Conservation (phyloP, 768 basidiomycete genomes). For the Gyrodon lividus region DNA sequence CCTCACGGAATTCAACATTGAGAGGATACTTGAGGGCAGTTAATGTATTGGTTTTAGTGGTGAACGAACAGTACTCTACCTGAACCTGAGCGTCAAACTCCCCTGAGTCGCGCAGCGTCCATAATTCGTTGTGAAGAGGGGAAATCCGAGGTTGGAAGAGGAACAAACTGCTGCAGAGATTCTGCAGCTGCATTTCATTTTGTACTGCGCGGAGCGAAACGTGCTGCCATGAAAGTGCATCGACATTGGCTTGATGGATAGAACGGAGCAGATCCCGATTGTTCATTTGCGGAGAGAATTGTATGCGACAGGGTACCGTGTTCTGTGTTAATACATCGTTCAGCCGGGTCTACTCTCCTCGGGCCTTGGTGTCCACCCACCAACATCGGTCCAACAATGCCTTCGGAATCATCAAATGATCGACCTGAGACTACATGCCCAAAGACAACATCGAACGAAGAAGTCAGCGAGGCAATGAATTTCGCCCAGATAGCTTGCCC, state of each 20-base stretch:
- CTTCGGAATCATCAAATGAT: slow-evolving; percentile 39
- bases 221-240: slow-evolving; percentile 44
- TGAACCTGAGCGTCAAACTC: slow-evolving; percentile 22
- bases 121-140: slow-evolving; percentile 7
- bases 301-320: slow-evolving; percentile 45
- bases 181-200: slow-evolving; percentile 26
- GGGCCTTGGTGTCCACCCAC: slow-evolving; percentile 28
- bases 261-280: slow-evolving; percentile 36
- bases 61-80: slow-evolving; percentile 24
- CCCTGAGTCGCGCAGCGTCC: slow-evolving; percentile 20
- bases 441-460: slow-evolving; percentile 40
- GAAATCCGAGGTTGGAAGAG: slow-evolving; percentile 38
- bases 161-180: slow-evolving; percentile 44
- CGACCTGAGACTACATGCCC: slow-evolving; percentile 48
- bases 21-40: slow-evolving; percentile 38
- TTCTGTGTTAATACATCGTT: slow-evolving; percentile 30
- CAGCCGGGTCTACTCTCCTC: neutral
- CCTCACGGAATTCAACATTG: slow-evolving; percentile 42
- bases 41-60: neutral
- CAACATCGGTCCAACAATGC: slow-evolving; percentile 46
- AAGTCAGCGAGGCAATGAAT: slow-evolving; percentile 19
- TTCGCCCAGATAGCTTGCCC: slow-evolving; percentile 34
- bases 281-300: slow-evolving; percentile 18
- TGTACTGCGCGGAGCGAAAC: slow-evolving; percentile 45
- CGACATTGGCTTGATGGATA: slow-evolving; percentile 39